Evolutionary conservation across 148 eudicot species (phyloP).

Genomic region (Polygonum aviculare): DNA sequence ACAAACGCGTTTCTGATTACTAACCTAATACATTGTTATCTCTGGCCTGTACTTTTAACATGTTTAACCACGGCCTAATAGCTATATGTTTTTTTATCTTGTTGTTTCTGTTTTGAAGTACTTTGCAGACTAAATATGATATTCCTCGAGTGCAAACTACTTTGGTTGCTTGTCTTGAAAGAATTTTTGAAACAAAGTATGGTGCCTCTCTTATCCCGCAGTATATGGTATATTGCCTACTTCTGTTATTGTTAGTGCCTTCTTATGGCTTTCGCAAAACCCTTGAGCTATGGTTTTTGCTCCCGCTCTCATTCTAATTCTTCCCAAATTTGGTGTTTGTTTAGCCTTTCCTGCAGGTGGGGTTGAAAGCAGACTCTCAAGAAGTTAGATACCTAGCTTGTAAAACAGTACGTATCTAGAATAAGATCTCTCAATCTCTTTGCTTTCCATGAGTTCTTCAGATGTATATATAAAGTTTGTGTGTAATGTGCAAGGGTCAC

Average conservation of each 20-base stretch:
- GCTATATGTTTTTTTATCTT: background rate
- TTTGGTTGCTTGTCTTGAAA: conserved; percentile 68
- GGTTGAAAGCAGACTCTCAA: conserved; percentile 73
- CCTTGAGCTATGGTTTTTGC: background rate
- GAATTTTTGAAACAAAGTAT: conserved; percentile 61
- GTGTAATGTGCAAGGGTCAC: conserved; percentile 1
- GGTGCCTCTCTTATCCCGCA: conserved; percentile 87
- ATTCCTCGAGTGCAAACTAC: conserved; percentile 65
- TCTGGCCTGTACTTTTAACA: background rate
- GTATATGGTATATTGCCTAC: conserved; percentile 48
- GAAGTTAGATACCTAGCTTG: conserved; percentile 68
- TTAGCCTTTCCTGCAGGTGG: conserved; percentile 80
- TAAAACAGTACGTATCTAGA: conserved; percentile 50
- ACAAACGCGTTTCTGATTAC: background rate
- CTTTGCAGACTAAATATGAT: conserved; percentile 62
- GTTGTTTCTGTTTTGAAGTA: conserved; percentile 32
- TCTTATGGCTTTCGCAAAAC: background rate
- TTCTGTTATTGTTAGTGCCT: background rate
- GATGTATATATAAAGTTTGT: background rate
- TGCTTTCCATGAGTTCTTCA: background rate
- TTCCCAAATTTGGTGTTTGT: conserved; percentile 16
- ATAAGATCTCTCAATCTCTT: background rate
- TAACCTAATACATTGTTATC: background rate
- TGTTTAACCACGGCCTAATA: background rate
- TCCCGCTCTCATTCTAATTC: conserved; percentile 3